A percentile compares a stretch with the other conserved stretches of the same genome.
These are phyloP conservation scores for Colletotrichum limetticola DNA, from an alignment of 2,329 filamentous ascomycete species.

Conservation along the genomic window DNA sequence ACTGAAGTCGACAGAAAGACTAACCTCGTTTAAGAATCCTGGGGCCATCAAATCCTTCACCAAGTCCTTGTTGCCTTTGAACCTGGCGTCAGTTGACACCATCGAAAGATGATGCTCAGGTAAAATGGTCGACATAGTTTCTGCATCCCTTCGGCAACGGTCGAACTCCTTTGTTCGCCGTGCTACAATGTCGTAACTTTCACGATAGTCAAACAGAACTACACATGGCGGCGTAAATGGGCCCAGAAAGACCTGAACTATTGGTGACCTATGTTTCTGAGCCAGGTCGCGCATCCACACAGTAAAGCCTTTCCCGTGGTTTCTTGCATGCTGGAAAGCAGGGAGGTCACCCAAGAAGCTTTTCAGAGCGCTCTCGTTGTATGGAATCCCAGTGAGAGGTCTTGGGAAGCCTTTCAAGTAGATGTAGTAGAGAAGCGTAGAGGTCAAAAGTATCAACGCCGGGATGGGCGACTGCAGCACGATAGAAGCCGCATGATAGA, in stretches of 20 bases:
- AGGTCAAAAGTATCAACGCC: too few species aligned
- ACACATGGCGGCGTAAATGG: conserved; percentile 44
- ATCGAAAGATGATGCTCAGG: conserved; percentile 47
- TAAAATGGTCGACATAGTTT: conserved; percentile 33
- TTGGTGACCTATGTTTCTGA: conserved; percentile 38
- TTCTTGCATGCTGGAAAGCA: not conserved
- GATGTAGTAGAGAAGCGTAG: too few species aligned
- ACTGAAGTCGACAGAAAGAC: not conserved
- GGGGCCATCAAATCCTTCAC: conserved; percentile 51
- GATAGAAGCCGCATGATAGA: too few species aligned
- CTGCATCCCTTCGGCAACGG: conserved; percentile 36
- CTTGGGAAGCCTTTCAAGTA: conserved; percentile 36
- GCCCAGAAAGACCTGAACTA: conserved; percentile 47
- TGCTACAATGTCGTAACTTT: conserved; percentile 45
- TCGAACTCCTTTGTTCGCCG: conserved; percentile 47
- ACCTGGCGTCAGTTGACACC: conserved; percentile 43
- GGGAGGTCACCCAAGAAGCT: conserved; percentile 40
- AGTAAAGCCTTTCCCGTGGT: too few species aligned
- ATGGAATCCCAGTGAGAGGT: conserved; percentile 44
- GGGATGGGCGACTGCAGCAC: too few species aligned
- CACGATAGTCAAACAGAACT: conserved; percentile 45
- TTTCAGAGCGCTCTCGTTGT: conserved; percentile 37
- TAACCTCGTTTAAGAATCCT: conserved; percentile 43
- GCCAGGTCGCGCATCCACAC: conserved; percentile 41
- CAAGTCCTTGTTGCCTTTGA: conserved; percentile 46